Conservation (phyloP, 768 basidiomycete genomes). For the Auriscalpium vulgare region DNA sequence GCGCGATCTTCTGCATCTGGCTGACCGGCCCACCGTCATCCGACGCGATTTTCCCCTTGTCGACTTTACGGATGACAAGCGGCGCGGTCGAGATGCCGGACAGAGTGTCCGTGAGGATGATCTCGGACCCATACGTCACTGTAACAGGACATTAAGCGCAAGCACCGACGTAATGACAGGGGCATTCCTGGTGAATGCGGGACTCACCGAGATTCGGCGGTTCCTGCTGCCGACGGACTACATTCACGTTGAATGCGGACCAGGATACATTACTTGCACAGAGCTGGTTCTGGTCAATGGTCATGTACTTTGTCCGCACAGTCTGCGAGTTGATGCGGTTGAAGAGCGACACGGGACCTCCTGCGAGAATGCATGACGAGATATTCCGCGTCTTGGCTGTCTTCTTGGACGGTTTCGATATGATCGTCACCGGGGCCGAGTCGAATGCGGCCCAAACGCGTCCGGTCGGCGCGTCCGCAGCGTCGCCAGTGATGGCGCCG, state of each 20-base stretch:
- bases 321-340: constrained; percentile 96
- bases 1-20: constrained; percentile 94
- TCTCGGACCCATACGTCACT: constrained; percentile 87
- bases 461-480: constrained; percentile 33
- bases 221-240: constrained; percentile 69
- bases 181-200: constrained; percentile 32
- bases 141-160: neutral
- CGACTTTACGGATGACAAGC: constrained; percentile 85
- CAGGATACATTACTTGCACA: constrained; percentile 88
- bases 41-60: constrained; percentile 79
- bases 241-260: constrained; percentile 93
- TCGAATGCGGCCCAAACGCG: constrained; percentile 89
- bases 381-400: constrained; percentile 92
- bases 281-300: constrained; percentile 73
- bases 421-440: constrained; percentile 88
- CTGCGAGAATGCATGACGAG: constrained; percentile 82
- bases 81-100: constrained; percentile 84
- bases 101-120: constrained; percentile 76
- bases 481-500: constrained; percentile 33
- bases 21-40: constrained; percentile 90
- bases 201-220: constrained; percentile 55
- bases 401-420: constrained; percentile 96
- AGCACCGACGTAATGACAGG: neutral
- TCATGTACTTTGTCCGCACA: constrained; percentile 96
- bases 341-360: constrained; percentile 87